These are phyloP conservation scores for Dictyostelium capitatum DNA, from an alignment of 78 protist genomes.

Conservation along the genomic window DNA sequence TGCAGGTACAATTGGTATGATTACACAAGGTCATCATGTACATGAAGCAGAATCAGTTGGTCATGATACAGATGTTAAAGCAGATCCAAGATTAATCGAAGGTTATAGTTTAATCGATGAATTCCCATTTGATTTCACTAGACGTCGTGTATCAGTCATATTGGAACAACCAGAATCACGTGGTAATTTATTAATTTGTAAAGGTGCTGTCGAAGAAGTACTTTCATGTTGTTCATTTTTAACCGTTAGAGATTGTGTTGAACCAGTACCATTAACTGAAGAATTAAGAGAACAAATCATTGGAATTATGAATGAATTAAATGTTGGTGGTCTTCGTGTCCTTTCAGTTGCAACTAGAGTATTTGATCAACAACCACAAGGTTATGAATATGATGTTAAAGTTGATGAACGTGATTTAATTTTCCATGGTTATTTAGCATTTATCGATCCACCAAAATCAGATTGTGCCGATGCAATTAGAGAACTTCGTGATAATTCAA, in stretches of 20 bases:
- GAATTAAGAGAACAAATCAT: not conserved
- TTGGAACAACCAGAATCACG: not conserved
- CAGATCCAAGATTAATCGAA: conserved; percentile 8
- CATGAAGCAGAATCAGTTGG: conserved; percentile 8
- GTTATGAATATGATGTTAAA: conserved; percentile 38
- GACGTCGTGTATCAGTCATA: conserved; percentile 78
- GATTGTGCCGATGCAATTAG: conserved; percentile 73
- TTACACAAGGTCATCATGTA: not conserved
- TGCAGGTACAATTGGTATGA: not conserved
- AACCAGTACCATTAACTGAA: not conserved
- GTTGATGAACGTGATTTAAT: conserved; percentile 26
- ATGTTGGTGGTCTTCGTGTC: conserved; percentile 73
- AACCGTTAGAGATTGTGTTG: not conserved
- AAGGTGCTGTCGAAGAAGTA: conserved; percentile 81
- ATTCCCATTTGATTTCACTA: conserved; percentile 79
- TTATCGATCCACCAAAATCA: conserved; percentile 77
- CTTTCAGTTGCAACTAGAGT: conserved; percentile 62
- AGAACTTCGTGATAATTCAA: conserved; percentile 20
- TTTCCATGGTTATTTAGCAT: conserved; percentile 55
- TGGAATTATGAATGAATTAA: conserved; percentile 43
- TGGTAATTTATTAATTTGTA: conserved; percentile 12
- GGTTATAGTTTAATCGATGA: conserved; percentile 24
- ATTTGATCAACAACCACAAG: not conserved
- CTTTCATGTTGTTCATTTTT: conserved; percentile 43
- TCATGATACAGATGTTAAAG: not conserved